phyloP scores from a whole-genome alignment of 2,329 filamentous ascomycete genomes.

The Polychaeton citri region DNA sequence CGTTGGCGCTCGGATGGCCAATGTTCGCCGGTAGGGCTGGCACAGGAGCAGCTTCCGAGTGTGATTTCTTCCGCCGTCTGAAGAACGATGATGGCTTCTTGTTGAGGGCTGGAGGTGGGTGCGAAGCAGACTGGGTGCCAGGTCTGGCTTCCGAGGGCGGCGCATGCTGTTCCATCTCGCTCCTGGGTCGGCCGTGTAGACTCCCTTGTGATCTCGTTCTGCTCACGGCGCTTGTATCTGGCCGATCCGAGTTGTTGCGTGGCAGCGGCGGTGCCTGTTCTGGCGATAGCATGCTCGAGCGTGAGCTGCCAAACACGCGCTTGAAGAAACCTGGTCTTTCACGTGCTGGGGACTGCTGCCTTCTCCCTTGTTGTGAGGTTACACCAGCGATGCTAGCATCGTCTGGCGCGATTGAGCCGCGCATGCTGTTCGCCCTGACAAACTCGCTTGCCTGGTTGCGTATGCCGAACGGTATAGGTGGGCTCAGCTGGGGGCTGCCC shows the following conservation, averaged over 20 bases:
- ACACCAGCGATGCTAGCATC: conserved; percentile 1
- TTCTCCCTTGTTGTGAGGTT: not conserved
- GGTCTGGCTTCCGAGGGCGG: not conserved
- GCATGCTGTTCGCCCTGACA: conserved; percentile 32
- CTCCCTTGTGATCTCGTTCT: not conserved
- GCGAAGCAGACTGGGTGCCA: conserved; percentile 1
- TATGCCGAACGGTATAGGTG: conserved; percentile 25
- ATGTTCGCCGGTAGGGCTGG: conserved; percentile 40
- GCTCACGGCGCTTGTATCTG: not conserved
- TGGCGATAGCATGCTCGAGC: not conserved
- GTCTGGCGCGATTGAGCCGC: conserved; percentile 9
- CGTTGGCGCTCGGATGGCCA: conserved; percentile 14
- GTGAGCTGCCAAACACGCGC: conserved; percentile 57
- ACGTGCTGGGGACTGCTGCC: conserved; percentile 1
- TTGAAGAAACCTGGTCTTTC: conserved; percentile 83
- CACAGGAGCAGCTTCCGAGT: conserved; percentile 53
- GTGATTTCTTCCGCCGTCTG: conserved; percentile 79
- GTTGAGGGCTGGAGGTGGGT: conserved; percentile 39
- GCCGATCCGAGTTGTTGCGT: not conserved
- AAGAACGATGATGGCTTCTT: conserved; percentile 96
- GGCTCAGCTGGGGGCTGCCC: conserved; percentile 8
- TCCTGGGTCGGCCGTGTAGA: not conserved
- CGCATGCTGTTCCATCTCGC: not conserved
- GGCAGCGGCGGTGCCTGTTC: not conserved
- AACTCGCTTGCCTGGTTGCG: conserved; percentile 35